Evolutionary conservation across 192 early-diverging fungal species (phyloP).

Genomic region (Helicostylum pulchrum): DNA sequence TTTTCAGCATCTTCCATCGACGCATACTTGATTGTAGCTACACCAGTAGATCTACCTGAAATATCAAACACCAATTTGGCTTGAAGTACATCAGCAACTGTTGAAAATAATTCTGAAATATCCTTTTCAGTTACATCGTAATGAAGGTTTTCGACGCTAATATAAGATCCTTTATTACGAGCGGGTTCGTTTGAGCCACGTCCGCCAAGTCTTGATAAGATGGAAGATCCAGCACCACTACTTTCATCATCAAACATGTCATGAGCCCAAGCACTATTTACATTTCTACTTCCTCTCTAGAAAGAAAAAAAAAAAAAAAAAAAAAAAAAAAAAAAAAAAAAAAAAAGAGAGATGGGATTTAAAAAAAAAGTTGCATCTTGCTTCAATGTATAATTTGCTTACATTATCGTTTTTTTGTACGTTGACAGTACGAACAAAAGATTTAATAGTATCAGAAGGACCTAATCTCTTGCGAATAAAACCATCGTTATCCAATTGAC

Average conservation of each 20-base stretch:
- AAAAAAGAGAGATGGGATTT: background rate
- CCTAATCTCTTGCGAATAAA: slow-evolving; percentile 10
- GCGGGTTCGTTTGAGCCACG: background rate
- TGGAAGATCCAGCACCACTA: background rate
- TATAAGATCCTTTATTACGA: background rate
- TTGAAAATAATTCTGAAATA: slow-evolving; percentile 51
- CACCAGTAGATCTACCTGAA: slow-evolving; percentile 52
- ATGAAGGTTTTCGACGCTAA: slow-evolving; percentile 52
- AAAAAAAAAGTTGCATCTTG: no score
- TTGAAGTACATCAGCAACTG: slow-evolving; percentile 45
- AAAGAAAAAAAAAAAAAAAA: background rate
- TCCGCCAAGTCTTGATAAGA: slow-evolving; percentile 22
- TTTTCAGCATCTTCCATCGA: slow-evolving; percentile 37
- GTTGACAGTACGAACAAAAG: slow-evolving; percentile 20
- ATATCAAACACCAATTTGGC: slow-evolving; percentile 43
- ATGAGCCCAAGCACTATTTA: slow-evolving; percentile 36
- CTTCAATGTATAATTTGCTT: background rate
- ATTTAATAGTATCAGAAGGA: background rate
- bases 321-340: background rate
- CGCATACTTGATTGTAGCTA: slow-evolving; percentile 45
- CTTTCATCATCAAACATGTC: slow-evolving; percentile 40
- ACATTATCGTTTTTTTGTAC: slow-evolving; percentile 6
- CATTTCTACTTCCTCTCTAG: slow-evolving; percentile 4
- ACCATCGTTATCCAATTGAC: background rate
- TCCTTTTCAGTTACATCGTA: slow-evolving; percentile 58